Base-by-base conservation (phyloP, 352 stramenopile genomes). In the Globisporangium polare region DNA sequence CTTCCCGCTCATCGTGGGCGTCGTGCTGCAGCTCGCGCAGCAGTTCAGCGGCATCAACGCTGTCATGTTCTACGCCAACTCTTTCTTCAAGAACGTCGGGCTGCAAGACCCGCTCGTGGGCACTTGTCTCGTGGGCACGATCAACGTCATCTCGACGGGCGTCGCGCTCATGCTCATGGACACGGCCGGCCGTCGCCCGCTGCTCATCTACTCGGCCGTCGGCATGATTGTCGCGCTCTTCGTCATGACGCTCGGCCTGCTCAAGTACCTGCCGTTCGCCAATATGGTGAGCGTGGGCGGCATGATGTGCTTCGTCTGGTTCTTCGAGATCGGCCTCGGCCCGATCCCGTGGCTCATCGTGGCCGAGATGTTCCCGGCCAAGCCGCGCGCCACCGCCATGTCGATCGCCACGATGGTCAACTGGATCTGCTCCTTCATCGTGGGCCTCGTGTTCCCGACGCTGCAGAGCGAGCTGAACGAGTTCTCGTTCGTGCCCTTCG, bases 341-440 rank as follows among this genome's bases (percentile, higher is more conserved):
- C 94, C 96, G 10, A 98, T 99, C 61, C 94, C 95, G 45, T 98
- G 94, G 95, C 72, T 98, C 26, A 98, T 99, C 66, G 92, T 98
- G 8, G 92, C 92, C n/a, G 95, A 99, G 72, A 98, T 98, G 90
- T 98, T 98, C 75, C 86, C 94, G 52, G 80, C 88, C 15, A 97
- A 97, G 71, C 96, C 97, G 53, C 90, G 97, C 47, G 85, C 89
- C 41, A 89, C 83, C 3, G 84, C 86, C 58, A 97, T 97, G 89
- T 92, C 80, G 42, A 80, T 95, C 57, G 94, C 84, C 26, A 97
- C 77, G 53, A 95, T 98, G 82, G 66, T 98, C 26, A 98, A 99
- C 75, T 99, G 96, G 96, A 81, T 74, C 20, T 98, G 89, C 73
- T 98, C 96, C 63, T 98, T 98, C 76, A 76, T 98, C 65, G 86